Base-by-base conservation (phyloP, 129 eudicot genomes). In the Kitagawia praeruptora region DNA sequence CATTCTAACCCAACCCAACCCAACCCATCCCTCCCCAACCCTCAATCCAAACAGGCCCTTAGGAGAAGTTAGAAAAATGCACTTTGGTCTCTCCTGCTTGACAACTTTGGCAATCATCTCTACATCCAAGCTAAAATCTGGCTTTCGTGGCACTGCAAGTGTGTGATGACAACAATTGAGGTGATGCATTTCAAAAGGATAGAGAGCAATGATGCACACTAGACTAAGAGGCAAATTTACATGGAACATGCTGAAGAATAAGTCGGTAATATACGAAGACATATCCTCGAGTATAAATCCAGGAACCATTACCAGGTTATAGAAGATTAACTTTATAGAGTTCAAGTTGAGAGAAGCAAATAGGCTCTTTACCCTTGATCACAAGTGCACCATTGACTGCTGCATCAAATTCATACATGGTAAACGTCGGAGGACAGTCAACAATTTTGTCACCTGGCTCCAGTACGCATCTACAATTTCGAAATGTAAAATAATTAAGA, bases 41-140 rank as follows among this genome's bases (percentile, higher is more conserved):
- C n/a, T n/a, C n/a, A n/a, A n/a, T n/a, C n/a, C n/a, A n/a, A n/a
- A n/a, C n/a, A n/a, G n/a, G n/a, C n/a, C n/a, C n/a, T n/a, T n/a
- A n/a, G 99, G 98, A 64, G 99, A 96, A 49, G 99, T 96, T 75
- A 96, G 85, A 75, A 96, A 96, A 78, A 96, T 96, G 88, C 97
- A 90, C 89, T 96, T 96, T 34, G 99, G 99, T 64, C 85, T 90
- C 89, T 93, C 92, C 78, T 79, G 89, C 86, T 86, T 88, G 47
- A 93, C 76, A 56, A 82, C 90, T 78, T 88, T 82, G 40, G 87
- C 79, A 64, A 93, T 90, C 80, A 54, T 76, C 75, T 87, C 85
- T 23, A 88, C 88, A 82, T 93, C 90, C 92, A 93, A 83, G 84
- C 93, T 93, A 78, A 93, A 93, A 83, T 93, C 92, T 67, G 83